Percentiles rank a stretch among this genome's conserved stretches.
Evolutionary conservation across 176 grass and related monocot species (phyloP).

Genomic region (Otatea glauca): DNA sequence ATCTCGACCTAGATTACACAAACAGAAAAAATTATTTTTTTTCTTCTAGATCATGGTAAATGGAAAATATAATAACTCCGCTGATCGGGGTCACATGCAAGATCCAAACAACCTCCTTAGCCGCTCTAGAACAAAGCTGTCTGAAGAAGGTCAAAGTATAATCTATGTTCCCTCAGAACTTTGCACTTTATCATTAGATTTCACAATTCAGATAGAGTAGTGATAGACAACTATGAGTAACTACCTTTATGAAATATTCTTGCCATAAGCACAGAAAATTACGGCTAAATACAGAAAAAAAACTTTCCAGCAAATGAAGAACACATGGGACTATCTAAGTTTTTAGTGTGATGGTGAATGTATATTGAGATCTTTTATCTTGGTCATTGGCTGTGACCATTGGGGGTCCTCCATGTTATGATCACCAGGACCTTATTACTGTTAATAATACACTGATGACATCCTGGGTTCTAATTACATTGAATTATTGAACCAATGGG

Average conservation of each 20-base stretch:
- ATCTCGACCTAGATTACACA: constrained; percentile 55
- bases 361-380: neutral
- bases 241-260: neutral
- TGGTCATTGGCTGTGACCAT: neutral
- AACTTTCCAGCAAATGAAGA: constrained; percentile 13
- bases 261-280: constrained; percentile 16
- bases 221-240: neutral
- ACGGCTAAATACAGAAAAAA: neutral
- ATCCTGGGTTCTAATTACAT: neutral
- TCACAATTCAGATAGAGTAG: neutral
- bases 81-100: neutral
- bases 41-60: constrained; percentile 23
- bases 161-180: neutral
- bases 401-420: constrained; percentile 6
- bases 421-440: constrained; percentile 21
- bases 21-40: constrained; percentile 30
- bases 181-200: neutral
- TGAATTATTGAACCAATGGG: constrained; percentile 3
- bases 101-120: neutral
- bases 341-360: constrained; percentile 1
- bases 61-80: neutral
- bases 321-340: neutral
- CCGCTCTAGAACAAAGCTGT: neutral
- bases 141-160: neutral
- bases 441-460: neutral